A percentile compares a stretch with the other conserved stretches of the same genome.
These are phyloP conservation scores for Brassica balearica DNA, from an alignment of 441 rosid genomes.

Conservation along the genomic window DNA sequence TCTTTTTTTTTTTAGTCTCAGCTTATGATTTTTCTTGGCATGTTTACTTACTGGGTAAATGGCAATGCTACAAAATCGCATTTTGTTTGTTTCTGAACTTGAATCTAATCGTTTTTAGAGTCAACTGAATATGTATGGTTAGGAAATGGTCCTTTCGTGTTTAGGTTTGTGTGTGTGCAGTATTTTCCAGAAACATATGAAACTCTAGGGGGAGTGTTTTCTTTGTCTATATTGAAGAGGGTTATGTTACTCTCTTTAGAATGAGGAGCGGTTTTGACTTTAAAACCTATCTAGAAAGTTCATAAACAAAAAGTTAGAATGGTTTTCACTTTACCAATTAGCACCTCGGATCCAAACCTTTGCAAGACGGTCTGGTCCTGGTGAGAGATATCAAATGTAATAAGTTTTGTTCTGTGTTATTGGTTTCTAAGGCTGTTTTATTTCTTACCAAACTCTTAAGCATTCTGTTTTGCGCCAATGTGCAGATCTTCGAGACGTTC, in stretches of 20 bases:
- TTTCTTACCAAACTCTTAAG: not conserved
- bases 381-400: not conserved
- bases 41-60: not conserved
- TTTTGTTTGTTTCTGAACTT: not conserved
- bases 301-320: not conserved
- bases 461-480: not conserved
- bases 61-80: not conserved
- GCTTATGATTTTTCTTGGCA: not conserved
- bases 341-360: not conserved
- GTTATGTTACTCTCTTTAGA: not conserved
- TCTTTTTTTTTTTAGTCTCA: not conserved
- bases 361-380: conserved; percentile 2
- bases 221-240: not conserved
- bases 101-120: not conserved
- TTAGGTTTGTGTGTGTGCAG: not conserved
- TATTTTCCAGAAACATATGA: not conserved
- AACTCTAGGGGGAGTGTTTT: not conserved
- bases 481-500: conserved; percentile 77
- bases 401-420: not conserved
- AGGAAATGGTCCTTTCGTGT: not conserved
- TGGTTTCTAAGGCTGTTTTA: not conserved
- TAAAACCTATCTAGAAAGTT: conserved; percentile 3
- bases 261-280: not conserved
- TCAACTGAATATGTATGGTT: not conserved
- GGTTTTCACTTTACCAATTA: conserved; percentile 2